A percentile compares a stretch with the other conserved stretches of the same genome.
phyloP scores from a whole-genome alignment of 2,329 filamentous ascomycete genomes.

The Chalara sp. region DNA sequence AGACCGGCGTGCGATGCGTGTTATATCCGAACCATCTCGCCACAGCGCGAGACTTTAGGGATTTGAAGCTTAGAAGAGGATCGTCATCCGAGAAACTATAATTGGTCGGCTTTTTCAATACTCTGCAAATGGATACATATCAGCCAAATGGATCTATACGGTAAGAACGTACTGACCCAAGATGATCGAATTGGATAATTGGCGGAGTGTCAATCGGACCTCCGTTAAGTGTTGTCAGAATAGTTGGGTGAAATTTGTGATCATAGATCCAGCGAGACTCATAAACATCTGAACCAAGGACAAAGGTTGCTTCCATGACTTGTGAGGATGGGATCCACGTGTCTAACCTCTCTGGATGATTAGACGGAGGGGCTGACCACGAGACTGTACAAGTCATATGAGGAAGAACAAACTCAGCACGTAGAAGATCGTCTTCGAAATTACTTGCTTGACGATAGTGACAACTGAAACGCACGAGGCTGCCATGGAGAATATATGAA shows the following conservation, averaged over 20 bases:
- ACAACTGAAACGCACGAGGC: slow-evolving; percentile 45
- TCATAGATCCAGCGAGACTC: slow-evolving; percentile 40
- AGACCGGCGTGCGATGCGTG: slow-evolving; percentile 28
- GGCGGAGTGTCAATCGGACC: slow-evolving; percentile 41
- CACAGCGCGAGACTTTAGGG: slow-evolving; percentile 16
- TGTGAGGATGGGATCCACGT: slow-evolving; percentile 48
- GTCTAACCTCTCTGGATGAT: slow-evolving; percentile 41
- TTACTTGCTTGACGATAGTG: slow-evolving; percentile 46
- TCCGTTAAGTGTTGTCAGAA: slow-evolving; percentile 41
- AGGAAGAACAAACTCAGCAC: slow-evolving; percentile 44
- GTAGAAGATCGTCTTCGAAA: slow-evolving; percentile 44
- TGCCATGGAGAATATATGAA: slow-evolving; percentile 44
- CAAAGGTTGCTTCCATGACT: slow-evolving; percentile 46
- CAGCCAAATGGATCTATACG: too few relatives aligned
- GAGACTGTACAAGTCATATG: slow-evolving; percentile 45
- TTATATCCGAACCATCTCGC: slow-evolving; percentile 29
- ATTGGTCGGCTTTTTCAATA: slow-evolving; percentile 33
- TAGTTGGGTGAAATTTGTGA: slow-evolving; percentile 38
- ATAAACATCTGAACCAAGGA: slow-evolving; percentile 43
- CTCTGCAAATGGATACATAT: background rate
- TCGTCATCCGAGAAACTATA: slow-evolving; percentile 44
- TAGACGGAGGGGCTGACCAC: slow-evolving; percentile 43
- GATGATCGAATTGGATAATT: slow-evolving; percentile 41
- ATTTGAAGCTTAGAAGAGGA: slow-evolving; percentile 40
- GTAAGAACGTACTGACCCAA: slow-evolving; percentile 14